A percentile compares a stretch with the other conserved stretches of the same genome.
These are phyloP conservation scores for Trichoderma asperellum DNA, from an alignment of 2,329 filamentous ascomycete genomes.

Conservation along the genomic window DNA sequence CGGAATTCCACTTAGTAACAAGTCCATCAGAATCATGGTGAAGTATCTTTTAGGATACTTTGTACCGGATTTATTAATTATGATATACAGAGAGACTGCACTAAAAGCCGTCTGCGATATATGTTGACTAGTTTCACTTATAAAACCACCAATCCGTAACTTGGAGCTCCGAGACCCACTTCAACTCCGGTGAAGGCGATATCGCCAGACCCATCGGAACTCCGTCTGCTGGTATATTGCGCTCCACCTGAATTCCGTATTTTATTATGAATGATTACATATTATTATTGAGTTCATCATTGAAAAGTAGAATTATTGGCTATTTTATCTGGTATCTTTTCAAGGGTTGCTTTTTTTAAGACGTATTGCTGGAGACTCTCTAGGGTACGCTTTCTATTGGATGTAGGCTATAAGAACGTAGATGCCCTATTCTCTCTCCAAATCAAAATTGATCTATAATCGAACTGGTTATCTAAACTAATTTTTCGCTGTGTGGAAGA, in stretches of 20 bases:
- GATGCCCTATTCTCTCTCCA: too few species aligned
- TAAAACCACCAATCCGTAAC: not conserved
- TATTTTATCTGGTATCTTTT: not conserved
- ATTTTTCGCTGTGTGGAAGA: too few species aligned
- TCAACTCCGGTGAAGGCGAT: not conserved
- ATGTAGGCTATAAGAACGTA: too few species aligned
- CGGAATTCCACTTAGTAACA: not conserved
- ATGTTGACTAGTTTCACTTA: not conserved
- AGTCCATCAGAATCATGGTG: not conserved
- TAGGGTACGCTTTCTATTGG: too few species aligned
- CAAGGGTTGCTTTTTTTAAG: too few species aligned
- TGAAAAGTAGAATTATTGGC: rapidly evolving
- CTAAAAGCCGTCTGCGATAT: not conserved
- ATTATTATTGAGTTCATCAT: not conserved
- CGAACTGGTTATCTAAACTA: too few species aligned
- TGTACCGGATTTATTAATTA: not conserved
- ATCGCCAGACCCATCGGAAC: not conserved
- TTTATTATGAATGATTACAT: not conserved
- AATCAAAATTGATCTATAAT: too few species aligned
- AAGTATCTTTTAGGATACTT: too few species aligned
- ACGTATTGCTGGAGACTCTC: too few species aligned
- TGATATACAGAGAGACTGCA: not conserved
- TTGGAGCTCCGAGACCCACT: slow-evolving; percentile 4
- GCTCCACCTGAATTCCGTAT: not conserved
- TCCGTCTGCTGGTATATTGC: not conserved